Evolutionary conservation across 2,329 filamentous ascomycete genomes (phyloP), one percentile per base, ranked within the genome.

Genomic region (Kalaharituber pfeilii): DNA sequence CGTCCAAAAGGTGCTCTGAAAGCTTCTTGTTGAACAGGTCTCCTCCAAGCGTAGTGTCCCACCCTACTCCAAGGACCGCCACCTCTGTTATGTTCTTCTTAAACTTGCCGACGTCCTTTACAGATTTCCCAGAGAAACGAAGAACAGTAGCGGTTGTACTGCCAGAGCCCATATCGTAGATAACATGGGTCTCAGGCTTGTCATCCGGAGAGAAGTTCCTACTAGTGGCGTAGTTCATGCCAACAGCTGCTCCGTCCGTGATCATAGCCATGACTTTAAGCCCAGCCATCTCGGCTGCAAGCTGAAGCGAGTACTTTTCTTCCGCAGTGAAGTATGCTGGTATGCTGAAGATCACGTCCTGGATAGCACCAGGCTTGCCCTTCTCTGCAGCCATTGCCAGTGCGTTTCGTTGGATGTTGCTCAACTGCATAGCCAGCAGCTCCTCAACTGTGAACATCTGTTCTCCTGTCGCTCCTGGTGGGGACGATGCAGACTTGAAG

Each of bases 41-140:
- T 53, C 91, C 91, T 56, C 91, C 91, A 18, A 98, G 80, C 2
- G 82, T 84, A 64, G 79, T 79, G 65, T 98, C 91, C 84, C 86
- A 98, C 57, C 86, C 86, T 62, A 77, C 77, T 55, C 89, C 88
- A 45, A 95, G 64, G 33, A 94, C 85, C 58, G 86, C 79, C n/a
- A 96, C 82, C 67, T 98, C 91, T 67, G 96, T 91, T 28, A 98
- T 72, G 1, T 87, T 95, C 77, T 96, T 96, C 75, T 95, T 96
- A 73, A 79, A 89, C 68, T 84, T 87, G 61, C 87, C 88, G 53
- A 89, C 71, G 63, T 95, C 89, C 74, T 96, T 98, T 59, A 96
- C 82, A 1, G 77, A 81, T 62, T 82, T 81, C 66, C 84, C 84
- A 68, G 95, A 88, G 71, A 98, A 94, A 64, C 81, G 83, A 66